phyloP scores from a whole-genome alignment of 768 basidiomycete genomes.

The Favolaschia claudopus region DNA sequence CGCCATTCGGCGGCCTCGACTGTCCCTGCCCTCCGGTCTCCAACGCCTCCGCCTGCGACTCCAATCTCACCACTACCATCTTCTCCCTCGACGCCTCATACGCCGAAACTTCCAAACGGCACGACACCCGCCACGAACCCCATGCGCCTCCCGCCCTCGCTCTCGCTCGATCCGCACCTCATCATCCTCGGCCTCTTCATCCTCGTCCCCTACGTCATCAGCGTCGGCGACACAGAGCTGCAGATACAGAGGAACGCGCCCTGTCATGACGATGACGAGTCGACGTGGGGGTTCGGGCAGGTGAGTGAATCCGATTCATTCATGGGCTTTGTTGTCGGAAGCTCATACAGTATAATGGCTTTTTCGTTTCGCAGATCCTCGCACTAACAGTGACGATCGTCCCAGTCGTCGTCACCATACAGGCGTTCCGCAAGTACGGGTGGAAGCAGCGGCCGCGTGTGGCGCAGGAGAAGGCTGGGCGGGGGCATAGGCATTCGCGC shows the following conservation, averaged over 20 bases:
- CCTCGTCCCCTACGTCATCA: slow-evolving; percentile 12
- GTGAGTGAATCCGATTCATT: slow-evolving; percentile 5
- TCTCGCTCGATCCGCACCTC: slow-evolving; percentile 17
- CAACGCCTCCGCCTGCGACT: too few relatives aligned
- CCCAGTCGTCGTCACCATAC: slow-evolving; percentile 13
- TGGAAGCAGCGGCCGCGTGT: slow-evolving; percentile 19
- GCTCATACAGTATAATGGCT: too few relatives aligned
- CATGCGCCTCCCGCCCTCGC: slow-evolving; percentile 12
- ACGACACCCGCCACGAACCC: not conserved
- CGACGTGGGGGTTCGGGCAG: slow-evolving; percentile 38
- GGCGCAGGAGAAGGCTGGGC: too few relatives aligned
- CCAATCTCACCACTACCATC: not conserved
- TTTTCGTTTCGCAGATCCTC: not conserved
- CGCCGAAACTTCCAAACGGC: too few relatives aligned
- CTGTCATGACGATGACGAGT: slow-evolving; percentile 8
- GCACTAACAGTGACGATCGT: slow-evolving; percentile 23
- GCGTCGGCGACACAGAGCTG: slow-evolving; percentile 26
- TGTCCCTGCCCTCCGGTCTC: too few relatives aligned
- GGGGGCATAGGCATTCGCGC: too few relatives aligned
- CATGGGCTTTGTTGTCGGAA: not conserved
- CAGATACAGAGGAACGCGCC: slow-evolving; percentile 26
- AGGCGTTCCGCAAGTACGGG: slow-evolving; percentile 21
- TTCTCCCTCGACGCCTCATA: not conserved
- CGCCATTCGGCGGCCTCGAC: not conserved
- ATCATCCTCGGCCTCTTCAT: slow-evolving; percentile 8